A percentile compares a stretch with the other conserved stretches of the same genome.
These are phyloP conservation scores for Aspergillus conjunctus DNA, from an alignment of 495 filamentous ascomycete species.

Conservation along the genomic window DNA sequence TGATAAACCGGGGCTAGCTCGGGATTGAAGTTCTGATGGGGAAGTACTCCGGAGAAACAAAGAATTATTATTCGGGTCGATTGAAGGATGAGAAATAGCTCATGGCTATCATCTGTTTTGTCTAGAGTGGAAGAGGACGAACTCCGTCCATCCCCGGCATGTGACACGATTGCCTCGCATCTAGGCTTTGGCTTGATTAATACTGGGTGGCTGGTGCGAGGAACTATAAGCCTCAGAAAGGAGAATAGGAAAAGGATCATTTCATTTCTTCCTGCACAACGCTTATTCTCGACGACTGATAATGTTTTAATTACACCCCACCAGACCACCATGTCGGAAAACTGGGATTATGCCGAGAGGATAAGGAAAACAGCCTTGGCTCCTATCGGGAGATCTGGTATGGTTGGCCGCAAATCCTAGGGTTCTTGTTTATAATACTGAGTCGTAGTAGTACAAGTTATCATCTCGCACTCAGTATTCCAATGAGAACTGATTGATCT, in stretches of 20 bases:
- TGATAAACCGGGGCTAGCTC: no score
- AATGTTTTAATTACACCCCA: not conserved
- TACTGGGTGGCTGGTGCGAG: constrained; percentile 6
- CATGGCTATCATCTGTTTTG: not conserved
- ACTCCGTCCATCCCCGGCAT: constrained; percentile 13
- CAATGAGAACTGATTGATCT: not conserved
- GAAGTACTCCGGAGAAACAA: not conserved
- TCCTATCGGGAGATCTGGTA: constrained; percentile 11
- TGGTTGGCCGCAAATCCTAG: constrained; percentile 12
- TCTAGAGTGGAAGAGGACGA: not conserved
- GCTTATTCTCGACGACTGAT: no score
- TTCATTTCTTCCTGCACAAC: not conserved
- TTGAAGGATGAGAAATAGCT: not conserved
- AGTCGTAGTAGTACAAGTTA: no score
- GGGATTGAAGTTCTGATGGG: not conserved
- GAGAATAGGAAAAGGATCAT: not conserved
- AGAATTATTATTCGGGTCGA: not conserved
- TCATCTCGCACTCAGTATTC: not conserved
- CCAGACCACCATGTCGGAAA: constrained; percentile 10
- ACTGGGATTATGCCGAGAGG: constrained; percentile 17
- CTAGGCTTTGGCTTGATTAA: constrained; percentile 6
- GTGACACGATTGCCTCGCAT: constrained; percentile 13
- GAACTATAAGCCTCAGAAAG: constrained; percentile 1
- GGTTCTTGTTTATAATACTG: not conserved
- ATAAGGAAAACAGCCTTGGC: constrained; percentile 1